These are phyloP conservation scores for Podaxis carcinomalis DNA, from an alignment of 768 basidiomycete genomes.

Conservation along the genomic window DNA sequence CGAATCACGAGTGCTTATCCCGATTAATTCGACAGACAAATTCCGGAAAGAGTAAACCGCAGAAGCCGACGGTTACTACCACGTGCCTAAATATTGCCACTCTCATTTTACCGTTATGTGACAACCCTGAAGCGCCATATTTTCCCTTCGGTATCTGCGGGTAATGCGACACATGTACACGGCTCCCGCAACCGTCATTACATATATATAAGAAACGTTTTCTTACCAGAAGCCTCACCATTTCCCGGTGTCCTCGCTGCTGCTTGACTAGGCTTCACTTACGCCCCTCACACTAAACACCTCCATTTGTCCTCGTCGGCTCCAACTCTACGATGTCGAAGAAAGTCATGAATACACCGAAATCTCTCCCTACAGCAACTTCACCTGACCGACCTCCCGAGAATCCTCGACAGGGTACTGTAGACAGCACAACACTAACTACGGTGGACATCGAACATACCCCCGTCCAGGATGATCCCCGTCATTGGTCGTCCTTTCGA, in stretches of 20 bases:
- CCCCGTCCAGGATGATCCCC: constrained; percentile 57
- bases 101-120: background rate
- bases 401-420: background rate
- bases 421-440: background rate
- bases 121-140: background rate
- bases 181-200: background rate
- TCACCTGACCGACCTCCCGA: background rate
- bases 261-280: background rate
- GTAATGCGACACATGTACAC: background rate
- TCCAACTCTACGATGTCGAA: background rate
- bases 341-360: background rate
- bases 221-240: background rate
- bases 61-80: background rate
- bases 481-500: constrained; percentile 49
- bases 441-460: constrained; percentile 47
- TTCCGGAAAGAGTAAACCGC: background rate
- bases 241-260: background rate
- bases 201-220: background rate
- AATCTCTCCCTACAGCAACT: background rate
- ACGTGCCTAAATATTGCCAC: no score
- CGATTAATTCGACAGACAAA: background rate
- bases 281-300: background rate
- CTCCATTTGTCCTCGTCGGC: background rate
- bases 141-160: background rate
- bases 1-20: background rate